Conservation (phyloP, 2,329 filamentous ascomycete species). For the Lasiodiplodia citricola region DNA sequence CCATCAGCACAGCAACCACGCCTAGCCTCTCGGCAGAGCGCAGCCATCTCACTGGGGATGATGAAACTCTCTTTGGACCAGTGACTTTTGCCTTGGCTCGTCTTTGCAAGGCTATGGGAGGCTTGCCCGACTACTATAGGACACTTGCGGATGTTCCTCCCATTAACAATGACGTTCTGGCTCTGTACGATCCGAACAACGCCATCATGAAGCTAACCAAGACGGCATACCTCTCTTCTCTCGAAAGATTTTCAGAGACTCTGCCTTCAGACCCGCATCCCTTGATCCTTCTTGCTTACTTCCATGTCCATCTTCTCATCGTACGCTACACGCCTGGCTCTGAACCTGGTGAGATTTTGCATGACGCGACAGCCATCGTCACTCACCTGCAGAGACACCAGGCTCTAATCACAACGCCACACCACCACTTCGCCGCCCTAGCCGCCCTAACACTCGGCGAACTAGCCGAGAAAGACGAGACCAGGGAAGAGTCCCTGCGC, state of each 20-base stretch:
- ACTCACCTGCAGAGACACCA: slow-evolving; percentile 32
- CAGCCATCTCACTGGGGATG: slow-evolving; percentile 33
- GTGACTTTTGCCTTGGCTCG: slow-evolving; percentile 43
- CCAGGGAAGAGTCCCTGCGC: slow-evolving; percentile 42
- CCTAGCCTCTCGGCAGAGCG: slow-evolving; percentile 39
- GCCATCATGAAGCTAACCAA: slow-evolving; percentile 35
- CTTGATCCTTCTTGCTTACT: slow-evolving; percentile 41
- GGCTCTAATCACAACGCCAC: slow-evolving; percentile 39
- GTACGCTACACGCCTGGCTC: slow-evolving; percentile 37
- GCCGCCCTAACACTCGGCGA: slow-evolving; percentile 43
- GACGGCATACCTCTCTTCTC: slow-evolving; percentile 37
- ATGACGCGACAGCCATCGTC: slow-evolving; percentile 39
- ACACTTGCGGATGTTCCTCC: slow-evolving; percentile 37
- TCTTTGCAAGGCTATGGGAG: slow-evolving; percentile 37
- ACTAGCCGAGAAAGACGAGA: slow-evolving; percentile 42
- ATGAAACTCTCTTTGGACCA: slow-evolving; percentile 20
- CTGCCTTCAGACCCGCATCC: slow-evolving; percentile 35
- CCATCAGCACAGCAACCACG: slow-evolving; percentile 41
- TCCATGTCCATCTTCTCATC: slow-evolving; percentile 43
- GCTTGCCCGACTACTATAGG: slow-evolving; percentile 32
- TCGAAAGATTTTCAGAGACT: slow-evolving; percentile 41
- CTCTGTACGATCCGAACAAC: slow-evolving; percentile 35
- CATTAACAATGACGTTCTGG: slow-evolving; percentile 29
- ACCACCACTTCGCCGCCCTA: slow-evolving; percentile 44
- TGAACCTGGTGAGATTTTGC: slow-evolving; percentile 36